Evolutionary conservation across 2,329 filamentous ascomycete species (phyloP).

Genomic region (Cladosporium oxysporum): DNA sequence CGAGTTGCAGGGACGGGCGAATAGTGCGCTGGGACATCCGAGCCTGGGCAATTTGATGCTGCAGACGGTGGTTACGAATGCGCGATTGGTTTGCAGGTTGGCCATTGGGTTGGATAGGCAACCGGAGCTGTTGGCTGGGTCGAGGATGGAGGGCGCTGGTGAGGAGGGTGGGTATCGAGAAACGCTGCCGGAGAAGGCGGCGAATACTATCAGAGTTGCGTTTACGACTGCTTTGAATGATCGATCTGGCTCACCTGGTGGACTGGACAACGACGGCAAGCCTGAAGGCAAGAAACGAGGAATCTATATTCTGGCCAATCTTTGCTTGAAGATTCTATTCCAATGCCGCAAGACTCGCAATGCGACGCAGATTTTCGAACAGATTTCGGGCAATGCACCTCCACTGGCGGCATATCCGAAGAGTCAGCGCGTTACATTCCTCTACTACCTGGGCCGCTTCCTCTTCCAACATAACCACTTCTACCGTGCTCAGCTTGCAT

Average conservation of each 20-base stretch:
- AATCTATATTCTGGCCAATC: slow-evolving; percentile 89
- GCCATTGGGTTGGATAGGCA: slow-evolving; percentile 81
- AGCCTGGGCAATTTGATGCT: slow-evolving; percentile 80
- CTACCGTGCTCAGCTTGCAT: slow-evolving; percentile 69
- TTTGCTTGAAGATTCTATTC: slow-evolving; percentile 85
- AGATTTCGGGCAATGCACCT: slow-evolving; percentile 80
- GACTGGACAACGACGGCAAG: slow-evolving; percentile 55
- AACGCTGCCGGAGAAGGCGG: slow-evolving; percentile 82
- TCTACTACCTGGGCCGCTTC: slow-evolving; percentile 92
- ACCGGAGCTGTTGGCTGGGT: slow-evolving; percentile 71
- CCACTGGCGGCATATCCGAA: slow-evolving; percentile 80
- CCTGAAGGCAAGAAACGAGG: slow-evolving; percentile 84
- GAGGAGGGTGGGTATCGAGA: slow-evolving; percentile 67
- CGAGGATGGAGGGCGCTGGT: slow-evolving; percentile 46
- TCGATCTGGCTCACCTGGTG: slow-evolving; percentile 60
- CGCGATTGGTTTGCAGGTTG: slow-evolving; percentile 75
- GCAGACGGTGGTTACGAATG: slow-evolving; percentile 79
- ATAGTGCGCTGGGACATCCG: slow-evolving; percentile 77
- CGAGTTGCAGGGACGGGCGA: slow-evolving; percentile 76
- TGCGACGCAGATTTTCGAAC: slow-evolving; percentile 84
- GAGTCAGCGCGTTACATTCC: slow-evolving; percentile 83
- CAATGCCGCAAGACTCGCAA: slow-evolving; percentile 82
- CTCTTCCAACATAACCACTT: slow-evolving; percentile 85
- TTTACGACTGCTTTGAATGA: slow-evolving; percentile 90
- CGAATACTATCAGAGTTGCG: slow-evolving; percentile 85